phyloP scores from a whole-genome alignment of 345 rosid species.

The Brassica rapa region DNA sequence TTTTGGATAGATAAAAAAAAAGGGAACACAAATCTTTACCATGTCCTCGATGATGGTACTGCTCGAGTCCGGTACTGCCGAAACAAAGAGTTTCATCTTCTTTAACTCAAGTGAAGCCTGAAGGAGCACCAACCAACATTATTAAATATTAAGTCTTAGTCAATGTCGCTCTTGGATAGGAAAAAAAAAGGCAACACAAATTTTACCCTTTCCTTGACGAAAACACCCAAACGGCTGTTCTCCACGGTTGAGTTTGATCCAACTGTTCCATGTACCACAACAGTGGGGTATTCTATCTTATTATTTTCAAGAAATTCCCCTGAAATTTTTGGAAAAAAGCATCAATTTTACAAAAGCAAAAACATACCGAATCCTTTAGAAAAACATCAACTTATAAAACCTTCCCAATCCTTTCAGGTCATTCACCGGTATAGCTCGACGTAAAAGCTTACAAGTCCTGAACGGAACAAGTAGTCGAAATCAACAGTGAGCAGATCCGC shows the following conservation, averaged over 20 bases:
- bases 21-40: not conserved
- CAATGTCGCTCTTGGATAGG: not conserved
- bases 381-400: not conserved
- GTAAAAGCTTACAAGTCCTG: not conserved
- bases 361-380: not conserved
- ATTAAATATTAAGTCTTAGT: not conserved
- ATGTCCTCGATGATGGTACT: no score
- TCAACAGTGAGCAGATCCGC: not conserved
- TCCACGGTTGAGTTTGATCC: not conserved
- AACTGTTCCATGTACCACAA: not conserved
- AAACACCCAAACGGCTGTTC: not conserved
- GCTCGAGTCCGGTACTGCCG: not conserved
- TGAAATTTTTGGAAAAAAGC: not conserved
- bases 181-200: not conserved
- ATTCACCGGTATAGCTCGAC: not conserved
- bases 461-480: not conserved
- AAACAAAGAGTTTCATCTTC: not conserved
- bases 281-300: not conserved
- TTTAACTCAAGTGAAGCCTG: not conserved
- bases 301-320: not conserved
- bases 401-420: not conserved
- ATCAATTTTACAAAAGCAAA: not conserved
- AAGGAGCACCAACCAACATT: not conserved
- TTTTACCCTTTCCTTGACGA: not conserved
- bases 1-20: not conserved